Base-by-base conservation (phyloP, 164 flowering plant genomes). In the Tinospora cordifolia region DNA sequence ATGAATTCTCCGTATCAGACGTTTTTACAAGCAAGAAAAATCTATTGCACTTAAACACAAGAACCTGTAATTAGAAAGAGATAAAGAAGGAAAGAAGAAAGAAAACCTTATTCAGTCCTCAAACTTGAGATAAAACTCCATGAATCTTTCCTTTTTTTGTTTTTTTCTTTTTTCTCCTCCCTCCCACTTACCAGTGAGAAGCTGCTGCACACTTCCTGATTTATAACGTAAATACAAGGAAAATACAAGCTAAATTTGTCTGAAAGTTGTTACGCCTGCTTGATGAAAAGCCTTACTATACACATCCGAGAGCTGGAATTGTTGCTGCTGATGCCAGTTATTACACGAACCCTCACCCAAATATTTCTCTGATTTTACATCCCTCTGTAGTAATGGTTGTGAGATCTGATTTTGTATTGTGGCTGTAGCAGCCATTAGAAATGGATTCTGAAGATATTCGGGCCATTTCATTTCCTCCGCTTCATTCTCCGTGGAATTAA, bases 391-490 rank as follows among this genome's bases (percentile, higher is more conserved):
- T 39, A 77, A 34, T 8, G 71, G 70, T 58, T 69, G 65, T 8
- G 60, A 54, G 60, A 58, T 36, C 51, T 36, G 24, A 70, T 41
- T 83, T 81, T 71, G 72, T 79, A 21, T 54, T 54, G 60, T 44
- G 47, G 47, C 60, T 21, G 60, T 22, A 8, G 77, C 21, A 8
- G 77, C 77, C 36, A 79, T 21, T 11, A 71, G 57, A 34, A 84
- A 77, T 60, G 86, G 84, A 46, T 76, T 70, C 19, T 84, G 87
- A 36, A 88, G 77, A 77, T 81, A 87, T 14, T 90, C 93, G 1
- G 83, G 74, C 93, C 97, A 91, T 76, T 86, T 91, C 21, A 82
- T 79, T 17, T 85, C 85, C 51, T 85, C 90, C 1, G 70, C 36
- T 7, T 81, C 85, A 0, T 75, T 72, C 44, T 77, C 79, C 13